These are phyloP conservation scores for Cutaneotrichosporon arboriforme DNA, from an alignment of 1,284 basidiomycete genomes.

Conservation along the genomic window DNA sequence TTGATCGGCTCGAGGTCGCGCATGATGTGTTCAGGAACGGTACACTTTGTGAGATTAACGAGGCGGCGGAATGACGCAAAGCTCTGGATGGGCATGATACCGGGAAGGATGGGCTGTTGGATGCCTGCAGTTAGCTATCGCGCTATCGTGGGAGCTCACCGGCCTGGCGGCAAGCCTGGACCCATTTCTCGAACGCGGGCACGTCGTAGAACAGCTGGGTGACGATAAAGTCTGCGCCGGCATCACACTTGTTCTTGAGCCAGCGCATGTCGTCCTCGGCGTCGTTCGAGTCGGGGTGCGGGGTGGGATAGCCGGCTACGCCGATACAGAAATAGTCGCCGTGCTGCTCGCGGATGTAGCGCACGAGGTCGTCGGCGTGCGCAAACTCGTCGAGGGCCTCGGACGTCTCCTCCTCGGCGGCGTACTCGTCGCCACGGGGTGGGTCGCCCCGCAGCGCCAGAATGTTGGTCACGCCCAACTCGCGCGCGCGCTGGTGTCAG, in stretches of 20 bases:
- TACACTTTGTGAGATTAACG: constrained; percentile 79
- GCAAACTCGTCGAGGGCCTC: constrained; percentile 67
- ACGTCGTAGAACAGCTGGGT: constrained; percentile 98
- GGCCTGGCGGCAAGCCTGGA: constrained; percentile 61
- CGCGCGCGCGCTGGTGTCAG: constrained; percentile 63
- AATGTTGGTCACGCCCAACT: constrained; percentile 79
- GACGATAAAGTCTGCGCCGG: constrained; percentile 91
- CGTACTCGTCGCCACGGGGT: constrained; percentile 86
- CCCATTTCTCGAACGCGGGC: constrained; percentile 74
- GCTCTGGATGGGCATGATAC: constrained; percentile 97
- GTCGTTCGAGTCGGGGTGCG: constrained; percentile 65
- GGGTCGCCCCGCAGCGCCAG: constrained; percentile 92
- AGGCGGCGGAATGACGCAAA: constrained; percentile 88
- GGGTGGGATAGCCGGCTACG: constrained; percentile 79
- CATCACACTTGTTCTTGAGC: constrained; percentile 84
- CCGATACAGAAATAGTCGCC: constrained; percentile 77
- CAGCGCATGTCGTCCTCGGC: constrained; percentile 69
- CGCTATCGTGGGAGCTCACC: constrained; percentile 52
- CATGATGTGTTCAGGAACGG: constrained; percentile 67
- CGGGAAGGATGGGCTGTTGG: constrained; percentile 83
- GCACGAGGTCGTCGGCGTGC: constrained; percentile 82
- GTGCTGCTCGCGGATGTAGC: constrained; percentile 83
- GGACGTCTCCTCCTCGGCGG: constrained; percentile 64
- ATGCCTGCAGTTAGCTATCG: constrained; percentile 58
- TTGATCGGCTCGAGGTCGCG: constrained; percentile 70